Conservation (phyloP, 2,329 filamentous ascomycete species). For the Hyphodiscus sp. region DNA sequence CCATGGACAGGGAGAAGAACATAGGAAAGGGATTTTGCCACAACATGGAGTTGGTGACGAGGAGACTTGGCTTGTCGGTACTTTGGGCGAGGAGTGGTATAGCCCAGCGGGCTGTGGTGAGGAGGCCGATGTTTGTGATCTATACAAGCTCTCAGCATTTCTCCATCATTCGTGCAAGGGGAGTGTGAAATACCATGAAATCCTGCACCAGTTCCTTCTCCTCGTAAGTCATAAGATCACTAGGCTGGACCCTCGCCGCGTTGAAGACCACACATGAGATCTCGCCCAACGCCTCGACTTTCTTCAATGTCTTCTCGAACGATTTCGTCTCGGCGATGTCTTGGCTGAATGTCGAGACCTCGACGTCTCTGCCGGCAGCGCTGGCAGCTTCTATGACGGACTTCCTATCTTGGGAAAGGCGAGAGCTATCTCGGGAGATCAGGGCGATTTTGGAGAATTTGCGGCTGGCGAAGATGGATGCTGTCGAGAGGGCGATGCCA, state of each 20-base stretch:
- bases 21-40: slow-evolving; percentile 40
- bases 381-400: slow-evolving; percentile 28
- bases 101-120: slow-evolving; percentile 40
- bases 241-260: slow-evolving; percentile 41
- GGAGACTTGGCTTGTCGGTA: slow-evolving; percentile 36
- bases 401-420: slow-evolving; percentile 34
- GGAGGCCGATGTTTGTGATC: slow-evolving; percentile 43
- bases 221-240: slow-evolving; percentile 35
- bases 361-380: slow-evolving; percentile 21
- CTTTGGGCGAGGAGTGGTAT: slow-evolving; percentile 36
- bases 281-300: not conserved
- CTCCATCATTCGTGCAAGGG: not conserved
- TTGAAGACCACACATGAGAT: slow-evolving; percentile 40
- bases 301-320: not conserved
- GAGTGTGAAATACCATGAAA: slow-evolving; percentile 28
- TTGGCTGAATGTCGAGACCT: slow-evolving; percentile 23
- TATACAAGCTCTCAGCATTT: slow-evolving; percentile 7
- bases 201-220: slow-evolving; percentile 42
- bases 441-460: slow-evolving; percentile 42
- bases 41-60: slow-evolving; percentile 43
- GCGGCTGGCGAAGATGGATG: slow-evolving; percentile 36
- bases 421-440: slow-evolving; percentile 36
- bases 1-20: slow-evolving; percentile 42
- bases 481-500: slow-evolving; percentile 39
- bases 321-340: not conserved